A percentile compares a stretch with the other conserved stretches of the same genome.
phyloP scores from a whole-genome alignment of 1,284 basidiomycete genomes.

The Puccinia horiana region DNA sequence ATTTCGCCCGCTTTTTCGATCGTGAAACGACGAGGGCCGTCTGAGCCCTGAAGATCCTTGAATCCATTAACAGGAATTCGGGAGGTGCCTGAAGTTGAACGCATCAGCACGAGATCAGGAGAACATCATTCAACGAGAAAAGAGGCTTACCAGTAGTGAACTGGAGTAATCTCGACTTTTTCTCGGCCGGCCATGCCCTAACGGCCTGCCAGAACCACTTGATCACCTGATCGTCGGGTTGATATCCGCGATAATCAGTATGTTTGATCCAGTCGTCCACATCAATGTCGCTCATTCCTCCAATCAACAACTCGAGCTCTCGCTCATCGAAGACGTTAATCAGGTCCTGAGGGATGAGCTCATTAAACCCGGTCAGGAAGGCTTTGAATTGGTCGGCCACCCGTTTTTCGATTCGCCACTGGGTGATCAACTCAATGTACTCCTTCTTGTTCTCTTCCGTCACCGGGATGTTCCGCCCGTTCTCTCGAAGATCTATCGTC shows the following conservation, averaged over 20 bases:
- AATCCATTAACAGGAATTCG: slow-evolving; percentile 54
- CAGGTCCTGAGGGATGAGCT: slow-evolving; percentile 90
- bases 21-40: slow-evolving; percentile 55
- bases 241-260: slow-evolving; percentile 66
- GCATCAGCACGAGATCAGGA: background rate
- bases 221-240: slow-evolving; percentile 75
- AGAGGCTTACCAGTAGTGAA: slow-evolving; percentile 79
- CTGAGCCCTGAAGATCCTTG: slow-evolving; percentile 53
- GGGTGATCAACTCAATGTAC: slow-evolving; percentile 88
- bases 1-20: slow-evolving; percentile 53
- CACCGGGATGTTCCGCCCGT: slow-evolving; percentile 79
- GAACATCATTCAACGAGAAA: background rate
- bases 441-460: slow-evolving; percentile 99
- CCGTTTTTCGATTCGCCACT: slow-evolving; percentile 88
- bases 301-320: slow-evolving; percentile 92
- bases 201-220: slow-evolving; percentile 99
- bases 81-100: slow-evolving; percentile 49
- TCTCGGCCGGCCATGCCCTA: slow-evolving; percentile 65
- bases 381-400: slow-evolving; percentile 94
- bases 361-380: slow-evolving; percentile 92
- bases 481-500: slow-evolving; percentile 85
- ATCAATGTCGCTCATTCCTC: slow-evolving; percentile 98
- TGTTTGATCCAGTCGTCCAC: slow-evolving; percentile 68
- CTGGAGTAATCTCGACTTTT: slow-evolving; percentile 63
- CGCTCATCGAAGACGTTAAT: slow-evolving; percentile 98